Evolutionary conservation across 495 filamentous ascomycete species (phyloP), one percentile per base, ranked within the genome.

Genomic region (Hypoxylon trugodes): DNA sequence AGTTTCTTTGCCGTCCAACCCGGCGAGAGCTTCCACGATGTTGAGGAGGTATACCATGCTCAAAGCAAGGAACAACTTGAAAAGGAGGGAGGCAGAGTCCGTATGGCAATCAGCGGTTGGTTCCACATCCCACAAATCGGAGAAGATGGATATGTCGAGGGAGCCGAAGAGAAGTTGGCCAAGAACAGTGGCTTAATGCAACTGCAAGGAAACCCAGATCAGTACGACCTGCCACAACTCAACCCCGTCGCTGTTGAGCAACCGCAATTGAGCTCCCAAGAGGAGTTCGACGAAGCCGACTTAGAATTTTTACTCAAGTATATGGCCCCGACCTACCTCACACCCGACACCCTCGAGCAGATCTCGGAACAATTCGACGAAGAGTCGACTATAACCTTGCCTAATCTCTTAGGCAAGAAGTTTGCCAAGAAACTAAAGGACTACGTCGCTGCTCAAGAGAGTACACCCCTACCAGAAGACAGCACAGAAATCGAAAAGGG

Each of bases 101-200:
- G 95, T 52, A 97, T 98, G 92, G 95, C 95, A 21, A 98, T 99
- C 64, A 96, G 91, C 60, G 95, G 95, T n/a, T 99, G 95, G 95
- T 99, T 92, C 76, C 95, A 99, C 72, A 97, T 99, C 49, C 96
- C 95, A 0, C 95, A 99, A 71, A 79, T 90, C 61, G 95, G 95
- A 30, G 95, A 99, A 70, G 91, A 94, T n/a, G 96, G 95, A 7
- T 98, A 89, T 63, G 87, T 93, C 51, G 81, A 88, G 60, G 96
- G 94, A 1, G 79, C 92, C n/a, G 95, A 98, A 73, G 90, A 92
- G 75, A 87, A 88, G 69, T 82, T 95, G 16, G 91, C 90, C 8
- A 88, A 90, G 66, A 92, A 91, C 69, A 97, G 93, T 76, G 91
- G 91, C 61, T 82, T 98, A 37, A 86, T 88, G 70, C 95, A 98